These are phyloP conservation scores for Claviceps purpurea DNA, from an alignment of 2,329 filamentous ascomycete species.

Conservation along the genomic window DNA sequence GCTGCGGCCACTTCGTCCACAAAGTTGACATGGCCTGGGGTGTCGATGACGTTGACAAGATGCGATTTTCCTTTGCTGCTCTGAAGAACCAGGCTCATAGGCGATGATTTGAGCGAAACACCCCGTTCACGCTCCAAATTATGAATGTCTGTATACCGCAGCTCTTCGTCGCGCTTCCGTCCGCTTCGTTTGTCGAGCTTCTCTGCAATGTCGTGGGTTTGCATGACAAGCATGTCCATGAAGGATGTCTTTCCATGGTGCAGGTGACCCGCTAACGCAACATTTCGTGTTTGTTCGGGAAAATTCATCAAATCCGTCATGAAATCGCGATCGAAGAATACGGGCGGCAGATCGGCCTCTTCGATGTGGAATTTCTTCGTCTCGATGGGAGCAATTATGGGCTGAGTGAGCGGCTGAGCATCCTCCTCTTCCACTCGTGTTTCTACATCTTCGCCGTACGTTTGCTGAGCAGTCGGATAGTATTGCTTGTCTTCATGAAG, in stretches of 20 bases:
- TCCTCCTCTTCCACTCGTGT: conserved; percentile 95
- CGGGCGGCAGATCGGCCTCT: conserved; percentile 78
- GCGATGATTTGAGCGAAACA: conserved; percentile 80
- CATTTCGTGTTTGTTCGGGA: conserved; percentile 84
- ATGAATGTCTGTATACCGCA: conserved; percentile 90
- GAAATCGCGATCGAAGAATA: conserved; percentile 78
- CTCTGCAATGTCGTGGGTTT: conserved; percentile 80
- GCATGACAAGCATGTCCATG: conserved; percentile 94
- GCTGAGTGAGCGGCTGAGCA: conserved; percentile 79
- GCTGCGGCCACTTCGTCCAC: conserved; percentile 91
- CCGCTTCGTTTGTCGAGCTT: conserved; percentile 70
- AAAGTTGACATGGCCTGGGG: conserved; percentile 95
- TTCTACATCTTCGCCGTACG: conserved; percentile 90
- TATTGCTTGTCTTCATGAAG: conserved; percentile 99
- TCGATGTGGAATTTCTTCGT: conserved; percentile 94
- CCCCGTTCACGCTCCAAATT: conserved; percentile 80
- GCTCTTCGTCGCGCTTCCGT: conserved; percentile 71
- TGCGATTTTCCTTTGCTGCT: conserved; percentile 89
- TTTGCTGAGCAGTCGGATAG: conserved; percentile 93
- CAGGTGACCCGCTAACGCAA: conserved; percentile 82
- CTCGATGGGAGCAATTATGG: conserved; percentile 85
- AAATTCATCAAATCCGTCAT: conserved; percentile 96
- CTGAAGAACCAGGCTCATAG: conserved; percentile 86
- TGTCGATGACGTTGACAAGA: conserved; percentile 88
- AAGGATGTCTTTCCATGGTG: conserved; percentile 98